Conservation (phyloP, 805 yeast species). For the Saccharomycopsis capsularis region DNA sequence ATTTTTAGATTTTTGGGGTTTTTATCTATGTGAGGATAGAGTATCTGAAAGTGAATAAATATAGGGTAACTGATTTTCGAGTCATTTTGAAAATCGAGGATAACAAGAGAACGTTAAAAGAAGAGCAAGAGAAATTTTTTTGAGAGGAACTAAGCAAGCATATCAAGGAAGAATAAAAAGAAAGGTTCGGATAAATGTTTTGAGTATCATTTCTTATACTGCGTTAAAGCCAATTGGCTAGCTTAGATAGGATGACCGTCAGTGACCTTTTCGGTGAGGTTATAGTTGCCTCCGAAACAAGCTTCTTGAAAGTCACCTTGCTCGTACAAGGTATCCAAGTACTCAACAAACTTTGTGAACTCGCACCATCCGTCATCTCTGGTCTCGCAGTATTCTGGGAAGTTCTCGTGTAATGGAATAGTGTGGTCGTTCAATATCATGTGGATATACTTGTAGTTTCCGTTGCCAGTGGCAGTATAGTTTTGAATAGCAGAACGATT, state of each 20-base stretch:
- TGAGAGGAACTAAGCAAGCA: too few relatives aligned
- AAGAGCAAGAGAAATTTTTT: too few relatives aligned
- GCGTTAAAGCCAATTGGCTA: too few relatives aligned
- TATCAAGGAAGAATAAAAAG: too few relatives aligned
- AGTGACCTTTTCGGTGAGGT: constrained; percentile 5
- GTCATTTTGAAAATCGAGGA: too few relatives aligned
- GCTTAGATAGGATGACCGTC: constrained; percentile 17
- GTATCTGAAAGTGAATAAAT: too few relatives aligned
- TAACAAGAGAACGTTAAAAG: too few relatives aligned
- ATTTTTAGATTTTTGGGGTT: too few relatives aligned
- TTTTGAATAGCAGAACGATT: constrained; percentile 12
- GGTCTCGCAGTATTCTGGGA: constrained; percentile 22
- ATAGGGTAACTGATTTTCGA: too few relatives aligned
- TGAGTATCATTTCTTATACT: too few relatives aligned
- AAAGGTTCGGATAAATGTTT: too few relatives aligned
- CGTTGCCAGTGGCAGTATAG: not conserved
- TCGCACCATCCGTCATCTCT: constrained; percentile 25
- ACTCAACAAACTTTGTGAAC: constrained; percentile 19
- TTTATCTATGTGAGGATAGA: too few relatives aligned
- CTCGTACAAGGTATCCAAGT: constrained; percentile 22
- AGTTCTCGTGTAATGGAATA: constrained; percentile 17
- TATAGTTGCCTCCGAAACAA: constrained; percentile 15
- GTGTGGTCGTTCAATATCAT: constrained; percentile 23
- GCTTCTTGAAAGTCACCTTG: constrained; percentile 16
- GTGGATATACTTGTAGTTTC: constrained; percentile 20